Evolutionary conservation across 768 basidiomycete genomes (phyloP).

Genomic region (Suillus variegatus): DNA sequence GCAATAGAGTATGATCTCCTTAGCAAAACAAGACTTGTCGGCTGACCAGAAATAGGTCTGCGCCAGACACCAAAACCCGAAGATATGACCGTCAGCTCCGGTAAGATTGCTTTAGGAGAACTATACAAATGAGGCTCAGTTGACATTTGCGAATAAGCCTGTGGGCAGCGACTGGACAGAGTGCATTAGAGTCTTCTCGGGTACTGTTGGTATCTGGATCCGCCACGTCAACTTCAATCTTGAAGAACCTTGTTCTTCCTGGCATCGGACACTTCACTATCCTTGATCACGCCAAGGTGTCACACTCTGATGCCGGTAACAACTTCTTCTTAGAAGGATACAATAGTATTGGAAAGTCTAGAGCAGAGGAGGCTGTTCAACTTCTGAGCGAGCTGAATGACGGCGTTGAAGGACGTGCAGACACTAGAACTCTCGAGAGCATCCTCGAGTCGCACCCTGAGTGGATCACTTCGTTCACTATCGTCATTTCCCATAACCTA

Average conservation of each 20-base stretch:
- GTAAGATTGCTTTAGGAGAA: constrained; percentile 40
- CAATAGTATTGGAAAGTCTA: constrained; percentile 75
- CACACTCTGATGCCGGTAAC: constrained; percentile 83
- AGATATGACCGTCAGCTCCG: constrained; percentile 95
- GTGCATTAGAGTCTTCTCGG: constrained; percentile 81
- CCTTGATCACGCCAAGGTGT: constrained; percentile 64
- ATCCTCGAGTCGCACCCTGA: constrained; percentile 55
- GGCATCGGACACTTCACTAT: constrained; percentile 96
- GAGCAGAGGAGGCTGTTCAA: constrained; percentile 78
- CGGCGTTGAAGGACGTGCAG: constrained; percentile 70
- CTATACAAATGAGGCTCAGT: constrained; percentile 5
- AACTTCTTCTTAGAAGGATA: constrained; percentile 91
- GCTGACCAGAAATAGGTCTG: constrained; percentile 40
- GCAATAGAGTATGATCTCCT: constrained; percentile 35
- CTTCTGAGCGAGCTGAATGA: constrained; percentile 87
- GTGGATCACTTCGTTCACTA: constrained; percentile 64
- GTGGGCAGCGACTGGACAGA: constrained; percentile 93
- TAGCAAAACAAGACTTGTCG: background rate
- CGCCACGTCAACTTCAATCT: constrained; percentile 83
- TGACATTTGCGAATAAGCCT: constrained; percentile 49
- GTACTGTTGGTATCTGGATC: constrained; percentile 80
- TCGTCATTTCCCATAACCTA: constrained; percentile 88
- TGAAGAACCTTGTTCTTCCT: constrained; percentile 97
- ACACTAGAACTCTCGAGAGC: constrained; percentile 54
- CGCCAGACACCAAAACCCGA: constrained; percentile 85